phyloP scores from a whole-genome alignment of 2,329 filamentous ascomycete species.

The Didymella exigua region DNA sequence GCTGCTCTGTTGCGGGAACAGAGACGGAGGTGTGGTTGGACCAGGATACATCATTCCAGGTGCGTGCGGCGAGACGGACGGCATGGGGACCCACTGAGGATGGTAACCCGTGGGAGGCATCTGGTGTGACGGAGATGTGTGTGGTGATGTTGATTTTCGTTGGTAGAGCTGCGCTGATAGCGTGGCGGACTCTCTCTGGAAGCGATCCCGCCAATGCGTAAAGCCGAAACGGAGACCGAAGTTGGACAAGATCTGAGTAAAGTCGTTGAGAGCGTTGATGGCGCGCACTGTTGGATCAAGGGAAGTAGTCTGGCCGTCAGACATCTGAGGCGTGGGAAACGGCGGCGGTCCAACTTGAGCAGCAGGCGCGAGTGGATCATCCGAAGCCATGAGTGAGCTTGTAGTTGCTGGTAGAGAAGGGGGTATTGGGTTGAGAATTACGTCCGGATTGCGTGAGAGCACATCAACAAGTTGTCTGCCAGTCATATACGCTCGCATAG shows the following conservation, averaged over 20 bases:
- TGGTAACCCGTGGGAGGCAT: constrained; percentile 24
- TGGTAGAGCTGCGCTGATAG: constrained; percentile 52
- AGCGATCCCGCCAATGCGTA: constrained; percentile 57
- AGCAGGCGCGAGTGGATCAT: constrained; percentile 47
- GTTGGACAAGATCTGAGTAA: constrained; percentile 52
- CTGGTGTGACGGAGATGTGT: constrained; percentile 31
- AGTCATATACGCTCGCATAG: constrained; percentile 78
- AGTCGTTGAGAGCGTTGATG: constrained; percentile 55
- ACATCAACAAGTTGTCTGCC: constrained; percentile 63
- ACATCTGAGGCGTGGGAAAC: constrained; percentile 39
- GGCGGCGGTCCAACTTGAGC: constrained; percentile 35
- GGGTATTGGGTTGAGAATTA: constrained; percentile 49
- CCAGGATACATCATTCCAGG: constrained; percentile 35
- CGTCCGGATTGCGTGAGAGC: constrained; percentile 59
- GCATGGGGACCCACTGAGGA: constrained; percentile 36
- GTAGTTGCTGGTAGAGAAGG: constrained; percentile 48
- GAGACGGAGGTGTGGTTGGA: constrained; percentile 39
- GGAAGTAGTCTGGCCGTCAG: constrained; percentile 34
- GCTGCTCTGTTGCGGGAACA: constrained; percentile 36
- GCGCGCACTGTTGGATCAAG: constrained; percentile 48
- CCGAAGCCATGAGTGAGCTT: constrained; percentile 28
- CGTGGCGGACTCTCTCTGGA: constrained; percentile 52
- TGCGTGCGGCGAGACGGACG: constrained; percentile 30
- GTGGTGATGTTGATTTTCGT: constrained; percentile 37
- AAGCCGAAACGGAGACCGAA: constrained; percentile 57